These are phyloP conservation scores for Ogataea polymorpha DNA, from an alignment of 805 yeast genomes.

Conservation along the genomic window DNA sequence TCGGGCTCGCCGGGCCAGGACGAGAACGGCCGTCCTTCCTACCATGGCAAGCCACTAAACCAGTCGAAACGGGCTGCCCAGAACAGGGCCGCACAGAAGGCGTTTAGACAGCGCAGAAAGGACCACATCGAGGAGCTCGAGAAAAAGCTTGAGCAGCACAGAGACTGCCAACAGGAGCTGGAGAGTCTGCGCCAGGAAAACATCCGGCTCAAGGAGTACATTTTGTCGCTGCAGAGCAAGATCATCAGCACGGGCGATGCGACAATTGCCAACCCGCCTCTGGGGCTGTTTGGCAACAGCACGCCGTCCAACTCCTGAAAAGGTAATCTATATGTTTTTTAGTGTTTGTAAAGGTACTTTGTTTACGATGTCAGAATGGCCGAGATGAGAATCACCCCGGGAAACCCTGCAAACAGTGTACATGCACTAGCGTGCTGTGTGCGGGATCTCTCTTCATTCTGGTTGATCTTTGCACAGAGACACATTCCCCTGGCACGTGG, in stretches of 20 bases:
- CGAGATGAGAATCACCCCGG: slow-evolving; percentile 13
- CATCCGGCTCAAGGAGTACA: slow-evolving; percentile 67
- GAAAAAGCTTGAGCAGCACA: slow-evolving; percentile 59
- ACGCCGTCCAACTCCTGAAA: slow-evolving; percentile 4
- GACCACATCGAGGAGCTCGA: slow-evolving; percentile 79
- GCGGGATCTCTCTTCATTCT: not conserved
- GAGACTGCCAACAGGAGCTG: slow-evolving; percentile 59
- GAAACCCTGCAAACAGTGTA: slow-evolving; percentile 1
- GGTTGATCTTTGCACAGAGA: slow-evolving; percentile 29
- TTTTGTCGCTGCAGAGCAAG: slow-evolving; percentile 64
- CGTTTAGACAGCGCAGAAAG: slow-evolving; percentile 84
- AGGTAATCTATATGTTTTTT: not conserved
- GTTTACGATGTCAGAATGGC: slow-evolving; percentile 8
- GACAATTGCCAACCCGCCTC: slow-evolving; percentile 16
- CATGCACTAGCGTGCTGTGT: slow-evolving; percentile 4
- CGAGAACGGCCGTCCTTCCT: slow-evolving; percentile 17
- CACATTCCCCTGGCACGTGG: slow-evolving; percentile 28
- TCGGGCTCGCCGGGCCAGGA: slow-evolving; percentile 17
- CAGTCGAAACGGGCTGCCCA: slow-evolving; percentile 86
- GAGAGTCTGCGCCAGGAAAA: slow-evolving; percentile 70
- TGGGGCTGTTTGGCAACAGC: slow-evolving; percentile 17
- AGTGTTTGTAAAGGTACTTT: not conserved
- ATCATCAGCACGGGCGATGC: slow-evolving; percentile 39
- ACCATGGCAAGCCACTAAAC: slow-evolving; percentile 44
- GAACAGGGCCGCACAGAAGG: slow-evolving; percentile 88